These are phyloP conservation scores for Haplographium delicatum DNA, from an alignment of 495 filamentous ascomycete genomes.

Conservation along the genomic window DNA sequence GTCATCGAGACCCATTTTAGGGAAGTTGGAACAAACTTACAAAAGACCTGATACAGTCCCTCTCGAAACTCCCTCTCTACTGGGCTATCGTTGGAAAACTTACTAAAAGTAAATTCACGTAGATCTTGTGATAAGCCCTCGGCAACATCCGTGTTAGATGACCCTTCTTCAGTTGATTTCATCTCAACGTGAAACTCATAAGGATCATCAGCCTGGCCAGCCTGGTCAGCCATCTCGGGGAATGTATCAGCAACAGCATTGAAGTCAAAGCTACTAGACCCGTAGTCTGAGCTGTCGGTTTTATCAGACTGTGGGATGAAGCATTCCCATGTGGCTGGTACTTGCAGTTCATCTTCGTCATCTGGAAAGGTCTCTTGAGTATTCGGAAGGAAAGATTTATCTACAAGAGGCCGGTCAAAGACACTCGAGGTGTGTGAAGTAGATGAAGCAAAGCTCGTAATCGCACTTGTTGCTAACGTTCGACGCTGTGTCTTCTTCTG, in stretches of 20 bases:
- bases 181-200: not conserved
- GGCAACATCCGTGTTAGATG: not conserved
- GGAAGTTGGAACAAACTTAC: conserved; percentile 9
- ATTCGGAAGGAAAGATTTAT: not conserved
- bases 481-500: no score
- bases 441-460: conserved; percentile 17
- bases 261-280: conserved; percentile 16
- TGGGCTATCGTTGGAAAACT: not conserved
- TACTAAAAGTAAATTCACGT: not conserved
- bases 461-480: not conserved
- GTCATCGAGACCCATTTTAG: not conserved
- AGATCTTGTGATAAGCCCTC: conserved; percentile 14
- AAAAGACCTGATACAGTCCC: conserved; percentile 7
- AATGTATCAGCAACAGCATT: no score
- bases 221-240: not conserved
- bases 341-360: not conserved
- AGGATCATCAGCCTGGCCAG: not conserved
- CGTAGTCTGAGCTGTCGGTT: conserved; percentile 8
- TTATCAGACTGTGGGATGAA: conserved; percentile 5
- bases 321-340: not conserved
- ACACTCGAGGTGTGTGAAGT: conserved; percentile 6
- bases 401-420: not conserved
- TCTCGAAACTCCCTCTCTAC: conserved; percentile 1
- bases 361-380: conserved; percentile 12
- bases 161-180: not conserved